phyloP scores from a whole-genome alignment of 257 asterid species.

The Solanum ossicruentum region DNA sequence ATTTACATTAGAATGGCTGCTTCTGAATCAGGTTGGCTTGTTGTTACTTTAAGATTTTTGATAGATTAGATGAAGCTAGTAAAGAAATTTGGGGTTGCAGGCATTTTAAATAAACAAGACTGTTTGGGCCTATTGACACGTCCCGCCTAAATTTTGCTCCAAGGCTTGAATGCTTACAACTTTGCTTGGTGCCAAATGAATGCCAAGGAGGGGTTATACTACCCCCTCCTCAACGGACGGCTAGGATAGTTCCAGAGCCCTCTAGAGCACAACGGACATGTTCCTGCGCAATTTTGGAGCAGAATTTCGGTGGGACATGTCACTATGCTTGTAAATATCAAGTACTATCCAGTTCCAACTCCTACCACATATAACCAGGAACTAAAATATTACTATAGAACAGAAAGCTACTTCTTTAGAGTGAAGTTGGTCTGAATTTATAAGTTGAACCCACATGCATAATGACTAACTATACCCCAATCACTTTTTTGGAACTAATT shows the following conservation, averaged over 20 bases:
- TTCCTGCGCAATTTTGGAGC: no score
- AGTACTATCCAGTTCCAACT: background rate
- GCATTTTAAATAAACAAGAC: background rate
- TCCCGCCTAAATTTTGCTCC: no score
- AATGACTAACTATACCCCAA: background rate
- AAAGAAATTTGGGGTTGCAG: background rate
- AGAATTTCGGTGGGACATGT: no score
- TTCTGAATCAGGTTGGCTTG: background rate
- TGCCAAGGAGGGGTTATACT: no score
- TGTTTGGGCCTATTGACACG: background rate
- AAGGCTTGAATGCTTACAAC: no score
- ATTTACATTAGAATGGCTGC: slow-evolving; percentile 15
- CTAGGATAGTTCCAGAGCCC: no score
- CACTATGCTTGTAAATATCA: background rate
- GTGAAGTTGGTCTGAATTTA: background rate
- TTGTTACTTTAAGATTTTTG: background rate
- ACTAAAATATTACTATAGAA: background rate
- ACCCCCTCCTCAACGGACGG: no score
- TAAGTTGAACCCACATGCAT: background rate
- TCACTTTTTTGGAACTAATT: background rate
- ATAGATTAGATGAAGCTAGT: background rate
- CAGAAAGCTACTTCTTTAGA: background rate
- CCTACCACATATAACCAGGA: background rate
- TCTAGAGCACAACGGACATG: no score
- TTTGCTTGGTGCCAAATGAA: no score